Base-by-base conservation (phyloP, 129 eudicot species). In the Centella asiatica region DNA sequence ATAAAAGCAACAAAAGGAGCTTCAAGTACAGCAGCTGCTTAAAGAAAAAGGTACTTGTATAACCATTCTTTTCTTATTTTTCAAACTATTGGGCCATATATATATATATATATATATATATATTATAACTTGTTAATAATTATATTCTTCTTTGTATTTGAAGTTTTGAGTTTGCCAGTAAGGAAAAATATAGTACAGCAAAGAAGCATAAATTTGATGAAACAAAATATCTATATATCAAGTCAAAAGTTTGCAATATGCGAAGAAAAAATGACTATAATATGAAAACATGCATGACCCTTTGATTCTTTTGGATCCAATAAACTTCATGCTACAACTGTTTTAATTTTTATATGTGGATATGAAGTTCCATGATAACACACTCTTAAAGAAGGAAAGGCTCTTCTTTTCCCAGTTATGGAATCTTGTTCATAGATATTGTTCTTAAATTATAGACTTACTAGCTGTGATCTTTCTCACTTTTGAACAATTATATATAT, bases 51-150 rank as follows among this genome's bases (percentile, higher is more conserved):
- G 66, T 59, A 48, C 70, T 68, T 71, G 67, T 55, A 68, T 72
- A 65, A 39, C 78, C 64, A 60, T 55, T 75, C 64, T 67, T 69
- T 73, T 57, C 76, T 67, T 70, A 36, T 69, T 71, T 82, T 83
- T 84, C 87, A 79, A 74, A 75, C 81, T 75, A 72, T 77, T 84
- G 89, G 81, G 80, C 87, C 90, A 80, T 83, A 53, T 27, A 26
- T n/a, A n/a, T n/a, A n/a, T n/a, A n/a, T n/a, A n/a, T n/a, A n/a
- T n/a, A n/a, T n/a, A n/a, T n/a, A n/a, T n/a, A n/a, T 14, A 51
- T 28, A 25, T 33, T 24, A 53, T 19, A 53, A 53, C 27, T 53
- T 25, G 59, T 27, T 53, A 53, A 53, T 31, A 53, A n/a, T 53
- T 53, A 27, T 53, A 53, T 53, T 53, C 59, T 53, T 53, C 22